Percentiles rank a stretch among this genome's conserved stretches.
These are phyloP conservation scores for Populus euphratica DNA, from an alignment of 345 rosid genomes.

Conservation along the genomic window DNA sequence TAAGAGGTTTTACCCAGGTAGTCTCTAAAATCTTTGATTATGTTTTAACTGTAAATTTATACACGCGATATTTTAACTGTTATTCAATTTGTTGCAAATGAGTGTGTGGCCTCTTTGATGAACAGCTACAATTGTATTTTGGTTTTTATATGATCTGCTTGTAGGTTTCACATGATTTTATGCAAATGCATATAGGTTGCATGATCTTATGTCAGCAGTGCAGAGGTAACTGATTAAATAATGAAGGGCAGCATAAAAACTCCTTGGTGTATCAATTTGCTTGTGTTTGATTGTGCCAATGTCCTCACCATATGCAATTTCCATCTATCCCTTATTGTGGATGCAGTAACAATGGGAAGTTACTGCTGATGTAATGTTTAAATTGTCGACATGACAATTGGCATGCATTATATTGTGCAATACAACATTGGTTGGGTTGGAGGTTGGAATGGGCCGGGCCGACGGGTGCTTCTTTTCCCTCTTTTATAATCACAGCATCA, in stretches of 20 bases:
- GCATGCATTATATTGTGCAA: neutral
- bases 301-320: no score
- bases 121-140: neutral
- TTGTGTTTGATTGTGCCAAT: neutral
- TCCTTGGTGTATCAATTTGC: neutral
- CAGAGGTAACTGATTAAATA: neutral
- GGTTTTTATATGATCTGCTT: neutral
- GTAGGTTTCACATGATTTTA: neutral
- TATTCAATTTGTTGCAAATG: neutral
- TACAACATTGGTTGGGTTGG: neutral
- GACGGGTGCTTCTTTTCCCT: neutral
- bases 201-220: neutral
- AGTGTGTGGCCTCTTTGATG: neutral
- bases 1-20: slow-evolving; percentile 97
- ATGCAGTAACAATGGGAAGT: neutral
- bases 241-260: neutral
- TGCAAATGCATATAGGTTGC: no score
- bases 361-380: neutral
- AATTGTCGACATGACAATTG: neutral
- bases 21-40: neutral
- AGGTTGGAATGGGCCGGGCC: no score
- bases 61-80: no score
- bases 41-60: neutral
- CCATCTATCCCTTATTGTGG: no score
- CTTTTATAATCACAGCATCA: neutral